These are phyloP conservation scores for Hanseniaspora meyeri DNA, from an alignment of 805 yeast species.

Conservation along the genomic window DNA sequence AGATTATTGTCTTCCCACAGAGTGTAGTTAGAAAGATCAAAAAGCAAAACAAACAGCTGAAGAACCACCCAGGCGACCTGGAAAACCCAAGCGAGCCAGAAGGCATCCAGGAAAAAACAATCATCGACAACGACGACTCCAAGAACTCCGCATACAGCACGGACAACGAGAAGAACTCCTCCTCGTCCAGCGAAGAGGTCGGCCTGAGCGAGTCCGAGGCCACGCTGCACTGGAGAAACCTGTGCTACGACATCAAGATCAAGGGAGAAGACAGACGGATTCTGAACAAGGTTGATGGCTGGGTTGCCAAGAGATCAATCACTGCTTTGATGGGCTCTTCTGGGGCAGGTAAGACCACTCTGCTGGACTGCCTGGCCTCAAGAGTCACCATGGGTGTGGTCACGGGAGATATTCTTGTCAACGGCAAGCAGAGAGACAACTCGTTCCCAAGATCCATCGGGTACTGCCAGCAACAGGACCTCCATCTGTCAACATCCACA, in stretches of 20 bases:
- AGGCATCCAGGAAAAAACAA: conserved; percentile 14
- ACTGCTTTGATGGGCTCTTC: conserved; percentile 66
- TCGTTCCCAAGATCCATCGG: conserved; percentile 50
- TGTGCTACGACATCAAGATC: conserved; percentile 51
- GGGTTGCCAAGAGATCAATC: conserved; percentile 64
- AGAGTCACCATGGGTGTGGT: conserved; percentile 53
- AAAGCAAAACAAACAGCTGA: conserved; percentile 28
- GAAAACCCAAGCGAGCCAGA: conserved; percentile 18
- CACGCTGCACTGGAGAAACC: conserved; percentile 61
- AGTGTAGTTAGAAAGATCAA: conserved; percentile 36
- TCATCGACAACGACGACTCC: not conserved
- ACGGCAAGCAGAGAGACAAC: conserved; percentile 41
- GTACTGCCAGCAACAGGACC: conserved; percentile 62
- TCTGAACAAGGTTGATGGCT: conserved; percentile 53
- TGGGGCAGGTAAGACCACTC: conserved; percentile 68
- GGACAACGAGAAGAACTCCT: conserved; percentile 1
- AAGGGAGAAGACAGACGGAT: conserved; percentile 44
- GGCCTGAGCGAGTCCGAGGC: conserved; percentile 28
- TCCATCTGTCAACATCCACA: conserved; percentile 49
- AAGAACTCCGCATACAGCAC: not conserved
- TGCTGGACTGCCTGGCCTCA: conserved; percentile 52
- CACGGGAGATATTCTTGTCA: conserved; percentile 48
- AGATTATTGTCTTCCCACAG: conserved; percentile 47
- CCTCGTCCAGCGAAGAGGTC: not conserved
- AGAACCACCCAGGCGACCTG: conserved; percentile 21